Base-by-base conservation (phyloP, 805 yeast species). In the Ogataea trehalophila region DNA sequence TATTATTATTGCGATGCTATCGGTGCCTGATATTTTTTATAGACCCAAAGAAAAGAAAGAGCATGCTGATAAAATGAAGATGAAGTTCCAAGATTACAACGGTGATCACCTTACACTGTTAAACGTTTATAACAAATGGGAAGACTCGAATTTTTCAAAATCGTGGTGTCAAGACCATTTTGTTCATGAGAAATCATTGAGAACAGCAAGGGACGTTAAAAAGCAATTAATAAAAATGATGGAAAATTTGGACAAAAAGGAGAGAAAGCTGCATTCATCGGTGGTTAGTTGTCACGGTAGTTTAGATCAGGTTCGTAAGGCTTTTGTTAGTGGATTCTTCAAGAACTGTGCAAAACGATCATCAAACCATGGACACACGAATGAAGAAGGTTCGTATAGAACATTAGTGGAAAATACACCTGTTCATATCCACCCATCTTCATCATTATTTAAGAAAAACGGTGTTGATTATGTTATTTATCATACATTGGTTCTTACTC, bases 21-120 rank as follows among this genome's bases (percentile, higher is more conserved):
- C 96, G 0, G 96, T 91, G 5, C 94, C 87, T 41, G 82, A 85
- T 11, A 75, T 82, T 0, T 92, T 88, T 61, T 82, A 79, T 62
- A 70, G 97, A 48, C 97, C 97, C 1, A 84, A 81, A 57, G 91
- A 83, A 41, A 80, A 84, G 56, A 83, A 80, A 55, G 78, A 77
- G 39, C 74, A 78, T 40, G 96, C 97, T 0, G 97, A 91, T 59
- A 79, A 77, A 53, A 80, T 81, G 49, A 85, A 87, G 56, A 83
- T 81, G 33, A 71, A 81, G 42, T 89, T 94, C 61, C 81, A 85
- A 52, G 83, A 83, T 58, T 81, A 84, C 4, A 77, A 76, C 54
- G 95, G 95, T 0, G 94, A 94, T 61, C 98, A 92, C 66, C 62
- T 91, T 45, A 89, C 97, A 0, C 67, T 87, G 6, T 66, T 94